Base-by-base conservation (phyloP, 768 basidiomycete genomes). In the Suillus tomentosus region DNA sequence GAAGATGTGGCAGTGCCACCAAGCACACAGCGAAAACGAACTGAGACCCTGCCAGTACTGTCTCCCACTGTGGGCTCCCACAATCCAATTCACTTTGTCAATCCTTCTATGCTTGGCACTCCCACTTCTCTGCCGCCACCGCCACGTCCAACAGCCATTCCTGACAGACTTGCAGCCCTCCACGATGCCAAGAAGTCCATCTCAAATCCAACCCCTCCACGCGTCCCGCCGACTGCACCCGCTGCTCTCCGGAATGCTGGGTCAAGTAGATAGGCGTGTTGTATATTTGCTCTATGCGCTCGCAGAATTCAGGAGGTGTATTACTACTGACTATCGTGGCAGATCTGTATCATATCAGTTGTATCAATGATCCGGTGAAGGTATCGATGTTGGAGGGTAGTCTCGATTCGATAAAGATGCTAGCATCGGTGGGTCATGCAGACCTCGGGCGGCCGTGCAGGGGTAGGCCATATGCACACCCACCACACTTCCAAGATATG, bases 161-260 rank as follows among this genome's bases (percentile, higher is more conserved):
- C 71, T 3, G 74, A 77, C 13, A 68, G 68, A n/a, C 15, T 64
- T 0, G 17, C 42, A 59, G 64, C 65, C 11, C 40, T 68, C 6
- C 63, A 61, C 7, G 72, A 74, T 42, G 67, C 63, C 7, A 66
- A 72, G 19, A 69, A 59, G 50, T n/a, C 65, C 6, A 68, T 62
- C 7, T 60, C 40, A 19, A 19, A 31, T 62, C 45, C 71, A 43
- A 48, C 66, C 0, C 62, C 66, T 31, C 36, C 63, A 34, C 68
- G 63, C n/a, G 14, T 22, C 4, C 50, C 67, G 40, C 63, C 63
- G 7, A 55, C 48, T 7, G 37, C 56, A 19, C 70, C 65, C 0
- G 27, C 59, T 24, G 37, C 55, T 3, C 31, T 60, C 36, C 69
- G 71, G 13, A 65, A 61, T 69, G 1, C 37, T 22, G 61, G 22